A percentile compares a stretch with the other conserved stretches of the same genome.
These are phyloP conservation scores for Sugiyamaella paludigena DNA, from an alignment of 1,139 yeast species.

Conservation along the genomic window DNA sequence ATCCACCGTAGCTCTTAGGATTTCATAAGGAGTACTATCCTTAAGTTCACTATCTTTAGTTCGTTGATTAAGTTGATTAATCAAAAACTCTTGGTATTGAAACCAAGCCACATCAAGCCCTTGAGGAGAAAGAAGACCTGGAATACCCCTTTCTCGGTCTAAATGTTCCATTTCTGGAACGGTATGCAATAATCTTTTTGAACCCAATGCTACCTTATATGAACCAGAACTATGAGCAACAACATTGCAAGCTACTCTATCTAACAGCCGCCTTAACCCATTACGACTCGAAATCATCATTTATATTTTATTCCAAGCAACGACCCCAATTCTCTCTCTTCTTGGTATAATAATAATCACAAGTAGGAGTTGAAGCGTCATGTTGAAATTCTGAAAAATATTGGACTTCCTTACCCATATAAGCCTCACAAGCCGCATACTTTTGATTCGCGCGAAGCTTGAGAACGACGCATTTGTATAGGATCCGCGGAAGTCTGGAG, in stretches of 20 bases:
- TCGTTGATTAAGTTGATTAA: constrained; percentile 59
- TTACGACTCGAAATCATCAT: background rate
- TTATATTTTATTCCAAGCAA: too few species aligned
- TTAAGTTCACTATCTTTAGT: constrained; percentile 25
- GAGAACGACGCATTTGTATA: too few species aligned
- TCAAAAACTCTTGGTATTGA: constrained; percentile 70
- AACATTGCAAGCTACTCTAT: background rate
- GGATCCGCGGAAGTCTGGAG: too few species aligned
- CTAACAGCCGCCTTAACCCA: background rate
- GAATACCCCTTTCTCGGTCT: constrained; percentile 51
- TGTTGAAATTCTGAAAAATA: too few species aligned
- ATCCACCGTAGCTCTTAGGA: constrained; percentile 66
- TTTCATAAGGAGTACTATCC: constrained; percentile 44
- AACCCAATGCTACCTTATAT: too few species aligned
- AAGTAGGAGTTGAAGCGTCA: too few species aligned
- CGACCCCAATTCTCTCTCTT: too few species aligned
- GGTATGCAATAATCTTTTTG: constrained; percentile 21
- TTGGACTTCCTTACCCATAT: too few species aligned
- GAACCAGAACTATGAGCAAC: too few species aligned
- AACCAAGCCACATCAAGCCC: constrained; percentile 80
- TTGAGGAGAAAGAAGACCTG: constrained; percentile 64
- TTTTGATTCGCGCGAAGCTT: too few species aligned
- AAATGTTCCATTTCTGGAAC: constrained; percentile 36
- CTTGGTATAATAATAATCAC: too few species aligned
- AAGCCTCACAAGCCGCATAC: too few species aligned